These are phyloP conservation scores for Corylus heterophylla DNA, from an alignment of 306 rosid genomes.

Conservation along the genomic window DNA sequence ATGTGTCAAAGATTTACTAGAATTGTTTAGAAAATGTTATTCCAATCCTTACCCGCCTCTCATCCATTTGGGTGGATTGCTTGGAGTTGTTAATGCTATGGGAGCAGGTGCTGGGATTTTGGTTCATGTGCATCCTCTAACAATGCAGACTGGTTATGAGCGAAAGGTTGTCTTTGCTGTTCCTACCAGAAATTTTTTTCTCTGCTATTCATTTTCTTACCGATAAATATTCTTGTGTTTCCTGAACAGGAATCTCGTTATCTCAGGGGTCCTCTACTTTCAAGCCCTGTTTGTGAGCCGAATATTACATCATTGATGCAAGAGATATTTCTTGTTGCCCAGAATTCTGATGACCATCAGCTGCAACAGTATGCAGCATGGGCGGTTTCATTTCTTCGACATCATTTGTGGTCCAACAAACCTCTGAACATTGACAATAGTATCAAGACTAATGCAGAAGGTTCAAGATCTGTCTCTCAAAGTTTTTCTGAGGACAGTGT, in stretches of 20 bases:
- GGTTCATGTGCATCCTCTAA: conserved; percentile 48
- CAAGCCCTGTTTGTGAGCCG: conserved; percentile 58
- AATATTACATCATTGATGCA: conserved; percentile 76
- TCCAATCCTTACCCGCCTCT: conserved; percentile 65
- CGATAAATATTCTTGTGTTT: conserved; percentile 28
- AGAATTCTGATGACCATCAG: conserved; percentile 71
- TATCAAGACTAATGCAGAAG: conserved; percentile 35
- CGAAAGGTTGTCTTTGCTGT: conserved; percentile 52
- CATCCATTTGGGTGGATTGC: conserved; percentile 87
- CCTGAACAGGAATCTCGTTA: conserved; percentile 56
- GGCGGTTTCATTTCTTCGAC: conserved; percentile 74
- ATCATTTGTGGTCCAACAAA: conserved; percentile 66
- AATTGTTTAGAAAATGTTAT: conserved; percentile 75
- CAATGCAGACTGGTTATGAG: conserved; percentile 39
- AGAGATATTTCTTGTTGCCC: conserved; percentile 92
- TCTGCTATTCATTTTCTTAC: not conserved
- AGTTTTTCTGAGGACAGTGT: conserved; percentile 68
- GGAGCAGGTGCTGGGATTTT: conserved; percentile 80
- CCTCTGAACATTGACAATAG: conserved; percentile 36
- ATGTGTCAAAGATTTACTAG: conserved; percentile 62
- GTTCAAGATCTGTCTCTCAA: conserved; percentile 54
- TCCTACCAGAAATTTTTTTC: conserved; percentile 12
- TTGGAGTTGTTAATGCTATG: conserved; percentile 78
- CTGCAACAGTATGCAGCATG: conserved; percentile 86
- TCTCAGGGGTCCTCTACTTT: conserved; percentile 67